These are phyloP conservation scores for Epicoccum nigrum DNA, from an alignment of 2,329 filamentous ascomycete genomes.

Conservation along the genomic window DNA sequence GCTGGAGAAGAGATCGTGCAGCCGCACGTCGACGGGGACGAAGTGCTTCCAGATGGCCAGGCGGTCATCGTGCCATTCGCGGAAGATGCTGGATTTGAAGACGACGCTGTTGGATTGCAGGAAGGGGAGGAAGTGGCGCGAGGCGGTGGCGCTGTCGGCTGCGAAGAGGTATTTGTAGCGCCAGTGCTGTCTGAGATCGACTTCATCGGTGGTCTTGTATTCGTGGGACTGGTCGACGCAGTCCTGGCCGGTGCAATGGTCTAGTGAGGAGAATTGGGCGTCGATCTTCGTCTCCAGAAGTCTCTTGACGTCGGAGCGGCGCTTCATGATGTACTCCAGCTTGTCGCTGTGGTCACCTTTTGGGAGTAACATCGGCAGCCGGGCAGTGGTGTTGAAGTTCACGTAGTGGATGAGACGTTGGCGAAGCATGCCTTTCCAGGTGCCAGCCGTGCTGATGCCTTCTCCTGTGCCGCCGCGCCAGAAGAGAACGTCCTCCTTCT, in stretches of 20 bases:
- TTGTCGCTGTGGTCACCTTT: conserved; percentile 57
- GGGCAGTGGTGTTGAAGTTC: conserved; percentile 38
- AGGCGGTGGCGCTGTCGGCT: conserved; percentile 71
- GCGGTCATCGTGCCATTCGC: conserved; percentile 79
- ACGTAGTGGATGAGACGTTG: conserved; percentile 73
- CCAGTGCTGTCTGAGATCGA: conserved; percentile 65
- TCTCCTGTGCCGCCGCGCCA: conserved; percentile 74
- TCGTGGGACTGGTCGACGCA: conserved; percentile 61
- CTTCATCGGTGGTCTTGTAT: conserved; percentile 54
- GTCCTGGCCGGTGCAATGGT: conserved; percentile 61
- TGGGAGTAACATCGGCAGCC: conserved; percentile 42
- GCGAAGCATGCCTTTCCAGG: conserved; percentile 70
- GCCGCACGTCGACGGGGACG: conserved; percentile 75
- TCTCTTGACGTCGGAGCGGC: conserved; percentile 60
- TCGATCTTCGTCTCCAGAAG: conserved; percentile 58
- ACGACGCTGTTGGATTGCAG: conserved; percentile 71
- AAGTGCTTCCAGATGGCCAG: conserved; percentile 80
- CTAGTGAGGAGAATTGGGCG: conserved; percentile 62
- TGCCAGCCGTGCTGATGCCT: conserved; percentile 57
- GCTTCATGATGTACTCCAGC: conserved; percentile 64
- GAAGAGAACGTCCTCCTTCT: conserved; percentile 70
- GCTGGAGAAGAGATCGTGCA: conserved; percentile 75
- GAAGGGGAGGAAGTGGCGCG: conserved; percentile 68
- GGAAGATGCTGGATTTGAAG: conserved; percentile 74
- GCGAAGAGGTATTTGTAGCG: conserved; percentile 74